A percentile compares a stretch with the other conserved stretches of the same genome.
These are phyloP conservation scores for Polychaeton citri DNA, from an alignment of 2,329 filamentous ascomycete genomes.

Conservation along the genomic window DNA sequence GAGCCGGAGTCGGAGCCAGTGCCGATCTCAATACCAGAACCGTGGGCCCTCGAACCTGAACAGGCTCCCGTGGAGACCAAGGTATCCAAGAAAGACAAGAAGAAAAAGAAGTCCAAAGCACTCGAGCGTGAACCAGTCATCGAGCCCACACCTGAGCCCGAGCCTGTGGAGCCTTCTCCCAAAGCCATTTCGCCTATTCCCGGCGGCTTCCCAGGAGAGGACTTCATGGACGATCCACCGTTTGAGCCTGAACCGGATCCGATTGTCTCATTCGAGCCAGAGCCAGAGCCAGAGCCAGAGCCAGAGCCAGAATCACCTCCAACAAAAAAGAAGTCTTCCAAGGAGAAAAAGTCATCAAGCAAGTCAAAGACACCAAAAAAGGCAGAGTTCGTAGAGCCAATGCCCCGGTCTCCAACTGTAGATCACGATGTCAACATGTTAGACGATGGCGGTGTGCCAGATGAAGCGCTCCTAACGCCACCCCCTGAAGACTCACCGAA, in stretches of 20 bases:
- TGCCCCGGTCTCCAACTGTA: constrained; percentile 3
- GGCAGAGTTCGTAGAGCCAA: constrained; percentile 16
- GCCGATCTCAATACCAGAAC: constrained; percentile 1
- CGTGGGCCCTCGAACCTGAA: constrained; percentile 2
- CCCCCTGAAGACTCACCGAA: constrained; percentile 27
- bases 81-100: constrained; percentile 7
- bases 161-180: neutral
- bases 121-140: neutral
- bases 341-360: constrained; percentile 18
- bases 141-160: neutral
- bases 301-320: constrained; percentile 11
- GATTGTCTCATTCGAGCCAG: constrained; percentile 6
- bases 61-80: constrained; percentile 2
- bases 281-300: constrained; percentile 13
- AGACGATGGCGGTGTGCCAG: constrained; percentile 18
- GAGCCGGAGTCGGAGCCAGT: constrained; percentile 2
- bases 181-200: constrained; percentile 4
- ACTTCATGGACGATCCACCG: constrained; percentile 7
- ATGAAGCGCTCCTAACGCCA: constrained; percentile 32
- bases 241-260: constrained; percentile 20
- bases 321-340: constrained; percentile 12
- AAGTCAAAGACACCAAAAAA: constrained; percentile 26
- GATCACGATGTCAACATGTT: neutral
- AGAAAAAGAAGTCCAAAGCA: constrained; percentile 1
- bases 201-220: constrained; percentile 5